Conservation (phyloP, 2,329 filamentous ascomycete species). For the Hortaea werneckii region DNA sequence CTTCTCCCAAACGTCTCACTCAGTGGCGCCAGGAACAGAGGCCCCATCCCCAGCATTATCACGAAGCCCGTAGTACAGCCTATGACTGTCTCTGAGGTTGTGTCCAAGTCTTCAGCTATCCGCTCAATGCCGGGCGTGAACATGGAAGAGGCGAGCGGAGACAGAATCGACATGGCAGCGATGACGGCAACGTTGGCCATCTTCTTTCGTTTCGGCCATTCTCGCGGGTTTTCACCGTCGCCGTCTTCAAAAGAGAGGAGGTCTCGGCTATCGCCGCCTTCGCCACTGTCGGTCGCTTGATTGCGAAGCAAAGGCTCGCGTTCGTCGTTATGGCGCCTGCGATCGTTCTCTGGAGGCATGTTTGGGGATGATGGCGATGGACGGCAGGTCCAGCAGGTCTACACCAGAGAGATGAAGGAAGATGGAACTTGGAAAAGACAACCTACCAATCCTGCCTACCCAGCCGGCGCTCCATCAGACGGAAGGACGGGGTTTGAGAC, state of each 20-base stretch:
- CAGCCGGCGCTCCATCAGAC: no score
- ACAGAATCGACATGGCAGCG: conserved; percentile 40
- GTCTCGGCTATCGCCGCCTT: conserved; percentile 24
- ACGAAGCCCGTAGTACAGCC: conserved; percentile 43
- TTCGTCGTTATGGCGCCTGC: conserved; percentile 15
- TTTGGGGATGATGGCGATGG: neutral
- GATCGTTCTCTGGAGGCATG: neutral
- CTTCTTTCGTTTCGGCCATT: conserved; percentile 37
- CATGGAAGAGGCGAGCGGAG: conserved; percentile 40
- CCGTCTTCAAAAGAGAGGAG: conserved; percentile 25
- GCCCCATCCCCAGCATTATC: conserved; percentile 39
- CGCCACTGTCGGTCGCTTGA: conserved; percentile 21
- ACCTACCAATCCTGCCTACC: no score
- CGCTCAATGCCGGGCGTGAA: conserved; percentile 43
- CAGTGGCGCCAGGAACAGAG: conserved; percentile 37
- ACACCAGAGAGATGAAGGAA: no score
- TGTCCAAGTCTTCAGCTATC: conserved; percentile 38
- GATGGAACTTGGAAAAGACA: no score
- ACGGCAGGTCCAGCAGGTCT: no score
- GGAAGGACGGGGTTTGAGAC: no score
- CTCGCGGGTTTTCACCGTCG: conserved; percentile 35
- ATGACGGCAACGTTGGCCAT: conserved; percentile 42
- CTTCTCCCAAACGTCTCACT: conserved; percentile 39
- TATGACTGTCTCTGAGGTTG: conserved; percentile 33
- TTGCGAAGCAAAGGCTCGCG: conserved; percentile 29